phyloP scores from a whole-genome alignment of 2,329 filamentous ascomycete species.

The Stagonosporopsis vannaccii region DNA sequence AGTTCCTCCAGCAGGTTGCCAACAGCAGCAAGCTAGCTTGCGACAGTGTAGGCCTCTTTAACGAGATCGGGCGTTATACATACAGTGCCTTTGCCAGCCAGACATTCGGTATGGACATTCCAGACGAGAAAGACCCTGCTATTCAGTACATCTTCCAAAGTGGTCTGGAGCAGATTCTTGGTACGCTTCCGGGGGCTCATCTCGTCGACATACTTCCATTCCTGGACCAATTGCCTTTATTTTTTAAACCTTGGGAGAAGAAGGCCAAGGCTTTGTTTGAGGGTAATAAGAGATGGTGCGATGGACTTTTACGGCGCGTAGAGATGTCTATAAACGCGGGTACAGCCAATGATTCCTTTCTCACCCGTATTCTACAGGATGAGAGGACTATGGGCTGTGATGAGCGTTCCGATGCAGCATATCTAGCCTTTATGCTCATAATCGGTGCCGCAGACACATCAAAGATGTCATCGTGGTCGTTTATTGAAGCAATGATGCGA shows the following conservation, averaged over 20 bases:
- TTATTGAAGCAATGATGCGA: conserved; percentile 56
- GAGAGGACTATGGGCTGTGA: conserved; percentile 12
- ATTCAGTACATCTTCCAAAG: conserved; percentile 17
- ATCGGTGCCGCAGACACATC: conserved; percentile 16
- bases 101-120: conserved; percentile 18
- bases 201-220: conserved; percentile 12
- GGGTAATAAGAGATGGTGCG: conserved; percentile 14
- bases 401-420: conserved; percentile 12
- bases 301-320: conserved; percentile 5
- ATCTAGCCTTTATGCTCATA: conserved; percentile 21
- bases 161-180: conserved; percentile 13
- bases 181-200: conserved; percentile 9
- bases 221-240: conserved; percentile 9
- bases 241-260: conserved; percentile 15
- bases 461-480: conserved; percentile 47
- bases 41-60: conserved; percentile 12
- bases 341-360: conserved; percentile 6
- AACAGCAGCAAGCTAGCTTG: neutral
- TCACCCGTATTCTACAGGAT: conserved; percentile 6
- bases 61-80: conserved; percentile 15
- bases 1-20: conserved; percentile 13
- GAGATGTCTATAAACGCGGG: neutral
- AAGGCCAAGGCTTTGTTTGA: conserved; percentile 10
- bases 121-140: conserved; percentile 7
- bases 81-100: conserved; percentile 18